Base-by-base conservation (phyloP, 345 rosid species). In the Acer campestre region DNA sequence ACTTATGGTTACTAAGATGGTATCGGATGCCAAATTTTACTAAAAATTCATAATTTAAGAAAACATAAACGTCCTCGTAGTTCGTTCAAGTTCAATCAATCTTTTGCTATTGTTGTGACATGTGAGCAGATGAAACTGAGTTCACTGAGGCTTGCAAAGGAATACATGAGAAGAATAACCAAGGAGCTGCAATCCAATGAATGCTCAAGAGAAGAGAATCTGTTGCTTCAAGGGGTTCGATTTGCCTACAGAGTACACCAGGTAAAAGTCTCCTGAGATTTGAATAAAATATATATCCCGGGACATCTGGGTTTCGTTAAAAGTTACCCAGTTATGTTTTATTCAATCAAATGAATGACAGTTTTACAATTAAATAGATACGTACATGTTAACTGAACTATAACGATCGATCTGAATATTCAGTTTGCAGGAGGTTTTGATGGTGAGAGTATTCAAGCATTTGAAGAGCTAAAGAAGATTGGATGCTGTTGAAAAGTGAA, bases 391-490 rank as follows among this genome's bases (percentile, higher is more conserved):
- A 31, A 31, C 35, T 0, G 35, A 31, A 31, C 35, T 3, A 31
- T 66, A 12, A 46, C 77, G 77, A 64, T 85, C 70, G 25, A 61
- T 9, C 16, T 10, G 16, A 78, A 40, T 35, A 63, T 83, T 75
- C 92, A 94, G 98, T 92, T 96, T 72, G 94, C 91, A 86, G 97
- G 98, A 9, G 99, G 99, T 29, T 96, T 94, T 83, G 93, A 96
- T 59, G 87, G 75, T n/a, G 90, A 87, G 71, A 77, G 97, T 68
- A 70, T 88, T 69, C 68, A 42, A 12, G 81, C 84, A 67, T 96
- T 96, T 84, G 89, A 91, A 61, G 92, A 88, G 78, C 88, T 96
- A 18, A 94, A 91, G 90, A 85, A 86, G 79, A 73, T 72, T 10
- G 78, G 82, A 72, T 67, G 38, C 23, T 42, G 6, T 42, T 66